Percentiles rank a stretch among this genome's conserved stretches.
Evolutionary conservation across 495 filamentous ascomycete genomes (phyloP).

Genomic region (Podospora anserina): DNA sequence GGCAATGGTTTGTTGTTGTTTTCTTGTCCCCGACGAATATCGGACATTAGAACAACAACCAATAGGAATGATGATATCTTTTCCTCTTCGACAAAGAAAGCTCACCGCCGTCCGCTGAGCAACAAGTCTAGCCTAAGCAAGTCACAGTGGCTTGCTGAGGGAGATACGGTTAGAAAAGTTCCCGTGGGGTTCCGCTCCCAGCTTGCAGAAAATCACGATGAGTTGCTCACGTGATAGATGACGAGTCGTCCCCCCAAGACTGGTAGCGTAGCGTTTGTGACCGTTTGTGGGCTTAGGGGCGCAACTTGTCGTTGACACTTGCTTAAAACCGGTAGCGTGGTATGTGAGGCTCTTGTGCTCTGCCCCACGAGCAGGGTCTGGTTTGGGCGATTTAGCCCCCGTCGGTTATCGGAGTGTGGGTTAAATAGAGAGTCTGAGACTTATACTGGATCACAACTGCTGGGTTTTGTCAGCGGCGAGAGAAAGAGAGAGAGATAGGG

Average conservation of each 20-base stretch:
- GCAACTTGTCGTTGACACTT: background rate
- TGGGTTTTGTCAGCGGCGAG: background rate
- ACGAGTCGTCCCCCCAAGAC: background rate
- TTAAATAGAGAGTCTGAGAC: background rate
- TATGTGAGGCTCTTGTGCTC: conserved; percentile 6
- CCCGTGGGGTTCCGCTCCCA: background rate
- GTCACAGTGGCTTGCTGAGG: background rate
- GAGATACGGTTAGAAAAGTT: background rate
- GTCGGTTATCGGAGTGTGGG: background rate
- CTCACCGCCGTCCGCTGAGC: background rate
- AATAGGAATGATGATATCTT: background rate
- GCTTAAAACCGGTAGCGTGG: background rate
- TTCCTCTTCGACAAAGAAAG: background rate
- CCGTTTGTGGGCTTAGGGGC: background rate
- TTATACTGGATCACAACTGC: no score
- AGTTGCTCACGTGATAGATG: background rate
- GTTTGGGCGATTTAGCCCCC: background rate
- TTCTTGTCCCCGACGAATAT: background rate
- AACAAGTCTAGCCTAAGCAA: background rate
- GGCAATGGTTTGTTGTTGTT: background rate
- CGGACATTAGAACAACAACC: background rate
- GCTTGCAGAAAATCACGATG: background rate
- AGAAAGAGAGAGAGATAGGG: background rate
- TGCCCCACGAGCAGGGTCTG: background rate
- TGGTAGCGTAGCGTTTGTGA: background rate